Evolutionary conservation across 1,284 basidiomycete species (phyloP), one percentile per base, ranked within the genome.

Genomic region (Hypsizygus ulmarius): DNA sequence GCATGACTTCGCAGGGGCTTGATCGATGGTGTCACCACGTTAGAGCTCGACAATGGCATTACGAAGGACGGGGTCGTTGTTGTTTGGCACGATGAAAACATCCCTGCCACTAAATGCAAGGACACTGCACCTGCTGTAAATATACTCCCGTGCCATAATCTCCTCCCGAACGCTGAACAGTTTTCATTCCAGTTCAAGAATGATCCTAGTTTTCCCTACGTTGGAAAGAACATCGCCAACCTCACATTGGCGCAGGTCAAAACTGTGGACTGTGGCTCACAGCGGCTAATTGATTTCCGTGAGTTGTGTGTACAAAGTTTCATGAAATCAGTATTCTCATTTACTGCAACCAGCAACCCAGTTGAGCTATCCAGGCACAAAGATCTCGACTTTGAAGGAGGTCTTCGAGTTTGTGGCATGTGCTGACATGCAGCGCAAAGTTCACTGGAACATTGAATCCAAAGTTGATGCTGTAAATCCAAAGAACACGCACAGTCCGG

Each of bases 381-480:
- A 76, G 50, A 79, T 92, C 47, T 80, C 87, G 5, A 90, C 88
- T 1, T 66, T 91, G 28, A 64, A 74, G 54, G 86, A 91, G 64
- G 67, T 90, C 9, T 90, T 92, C 58, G 78, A 81, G 40, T 90
- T 91, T 59, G 84, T 79, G 6, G 72, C 74, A 39, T 91, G 88
- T 57, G 84, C 78, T 2, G 87, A 87, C 58, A 77, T 79, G 1
- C 61, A 72, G 25, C 78, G 77, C 47, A 63, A 71, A 35, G 74
- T 90, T 16, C 65, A 74, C 27, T 89, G 82, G 77, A 90, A 91
- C 62, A 86, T 92, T 51, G 89, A 91, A 67, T 86, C 84, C 35
- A 92, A 91, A 65, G 77, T 90, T 49, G 75, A 90, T 57, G 70
- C 86, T 3, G 72, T 70, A 27, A 61, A 71, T 48, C 71, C 74